Evolutionary conservation across 192 early-diverging fungal species (phyloP), one percentile per base, ranked within the genome.

Genomic region (Dispira parvispora): DNA sequence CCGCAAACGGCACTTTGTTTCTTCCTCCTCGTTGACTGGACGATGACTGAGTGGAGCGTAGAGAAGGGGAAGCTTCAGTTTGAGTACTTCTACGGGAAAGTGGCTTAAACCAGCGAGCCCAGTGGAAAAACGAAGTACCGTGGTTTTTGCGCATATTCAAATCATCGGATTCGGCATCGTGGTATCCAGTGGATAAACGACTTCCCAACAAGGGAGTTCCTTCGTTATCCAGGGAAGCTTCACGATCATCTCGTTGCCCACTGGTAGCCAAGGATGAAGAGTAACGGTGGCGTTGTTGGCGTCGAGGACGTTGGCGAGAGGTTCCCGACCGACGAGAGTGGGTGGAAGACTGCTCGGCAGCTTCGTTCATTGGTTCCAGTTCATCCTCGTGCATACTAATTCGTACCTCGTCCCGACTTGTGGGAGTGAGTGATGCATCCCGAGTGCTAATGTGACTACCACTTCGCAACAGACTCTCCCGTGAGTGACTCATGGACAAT

Each of bases 11-110:
- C 4, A 56, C 21, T 13, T 10, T 6, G 3, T 16, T 56, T 18
- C 49, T 1, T 23, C 49, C 49, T 20, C 21, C n/a, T 27, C 21
- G 26, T 27, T 20, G 21, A 20, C 21, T 56, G 54, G 54, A 14
- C 26, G n/a, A 16, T 14, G 54, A 16, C 54, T 9, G 66, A 11
- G 57, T 26, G 3, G 70, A 52, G 23, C 74, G 18, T 21, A 49
- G 16, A 16, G 47, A 20, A 8, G 47, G 21, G 3, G 6, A 3
- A 2, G 14, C 20, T 26, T 23, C 13, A 20, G 6, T 56, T 14
- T 27, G 21, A 26, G 3, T 14, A 20, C 10, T 20, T 4, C 6
- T 20, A 56, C 54, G 54, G 32, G 32, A 38, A 38, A 38, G 32
- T 38, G 32, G 32, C 32, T 38, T 38, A 27, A 56, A 56, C 54